These are phyloP conservation scores for Verticillium tricorpus DNA, from an alignment of 2,329 filamentous ascomycete species.

Conservation along the genomic window DNA sequence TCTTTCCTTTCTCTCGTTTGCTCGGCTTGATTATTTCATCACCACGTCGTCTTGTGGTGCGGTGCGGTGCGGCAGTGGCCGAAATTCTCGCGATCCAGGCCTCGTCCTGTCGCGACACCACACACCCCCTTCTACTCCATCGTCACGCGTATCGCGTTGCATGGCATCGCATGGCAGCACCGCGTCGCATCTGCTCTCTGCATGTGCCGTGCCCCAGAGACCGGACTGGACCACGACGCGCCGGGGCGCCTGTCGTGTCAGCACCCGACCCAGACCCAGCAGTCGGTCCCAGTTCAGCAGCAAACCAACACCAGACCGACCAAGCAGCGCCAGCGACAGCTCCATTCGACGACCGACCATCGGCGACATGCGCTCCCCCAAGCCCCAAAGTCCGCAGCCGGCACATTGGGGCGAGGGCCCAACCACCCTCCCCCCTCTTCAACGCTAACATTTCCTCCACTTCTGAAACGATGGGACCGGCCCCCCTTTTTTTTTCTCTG, in stretches of 20 bases:
- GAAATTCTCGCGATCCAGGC: not conserved
- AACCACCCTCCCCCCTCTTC: conserved; percentile 5
- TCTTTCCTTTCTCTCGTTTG: not conserved
- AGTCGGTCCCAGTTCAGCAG: too few species aligned
- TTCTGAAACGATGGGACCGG: conserved; percentile 15
- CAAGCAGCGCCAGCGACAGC: not conserved
- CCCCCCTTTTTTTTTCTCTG: conserved; percentile 9
- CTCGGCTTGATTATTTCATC: not conserved
- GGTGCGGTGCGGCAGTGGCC: too few species aligned
- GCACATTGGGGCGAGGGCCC: not conserved
- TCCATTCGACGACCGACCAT: not conserved
- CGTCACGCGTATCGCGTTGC: not conserved
- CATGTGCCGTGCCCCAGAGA: not conserved
- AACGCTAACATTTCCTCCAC: conserved; percentile 1
- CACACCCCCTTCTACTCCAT: too few species aligned
- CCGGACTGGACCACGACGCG: not conserved
- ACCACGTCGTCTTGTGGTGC: not conserved
- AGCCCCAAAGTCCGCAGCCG: not conserved
- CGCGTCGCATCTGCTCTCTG: not conserved
- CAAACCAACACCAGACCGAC: not conserved
- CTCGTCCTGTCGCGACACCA: not conserved
- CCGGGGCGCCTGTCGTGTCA: not conserved
- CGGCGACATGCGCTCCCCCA: not conserved
- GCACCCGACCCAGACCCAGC: not conserved
- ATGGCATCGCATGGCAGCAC: not conserved